Percentiles rank a stretch among this genome's conserved stretches.
Evolutionary conservation across 768 basidiomycete genomes (phyloP).

Genomic region (Naematelia encephala): DNA sequence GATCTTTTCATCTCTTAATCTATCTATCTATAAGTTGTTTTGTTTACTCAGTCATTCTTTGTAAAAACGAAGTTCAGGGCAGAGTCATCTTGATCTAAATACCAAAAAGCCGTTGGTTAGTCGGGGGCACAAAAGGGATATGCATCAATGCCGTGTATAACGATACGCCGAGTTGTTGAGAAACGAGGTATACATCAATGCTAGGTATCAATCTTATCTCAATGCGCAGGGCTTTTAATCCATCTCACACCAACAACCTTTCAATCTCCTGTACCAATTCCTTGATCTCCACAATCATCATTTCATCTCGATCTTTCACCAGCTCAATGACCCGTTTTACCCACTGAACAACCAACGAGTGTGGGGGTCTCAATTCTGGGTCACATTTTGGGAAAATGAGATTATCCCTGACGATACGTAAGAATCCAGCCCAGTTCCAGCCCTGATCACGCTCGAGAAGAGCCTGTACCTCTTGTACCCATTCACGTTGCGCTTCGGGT

Average conservation of each 20-base stretch:
- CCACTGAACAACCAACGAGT: constrained; percentile 7
- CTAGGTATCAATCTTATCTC: no score
- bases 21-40: no score
- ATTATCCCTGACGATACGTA: constrained; percentile 36
- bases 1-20: neutral
- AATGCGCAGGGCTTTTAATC: neutral
- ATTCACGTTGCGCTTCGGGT: constrained; percentile 40
- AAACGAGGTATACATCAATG: no score
- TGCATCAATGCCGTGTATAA: neutral
- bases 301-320: constrained; percentile 15
- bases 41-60: no score
- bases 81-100: no score
- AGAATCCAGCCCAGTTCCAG: constrained; percentile 46
- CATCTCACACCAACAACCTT: neutral
- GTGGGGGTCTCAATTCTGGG: constrained; percentile 6
- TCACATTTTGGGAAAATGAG: constrained; percentile 19
- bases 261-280: constrained; percentile 13
- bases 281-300: constrained; percentile 17
- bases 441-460: constrained; percentile 46
- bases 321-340: constrained; percentile 14
- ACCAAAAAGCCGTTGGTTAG: no score
- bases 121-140: neutral
- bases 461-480: constrained; percentile 45
- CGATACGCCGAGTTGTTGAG: neutral
- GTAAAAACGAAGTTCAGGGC: no score